Conservation (phyloP, 192 early-diverging fungal species). For the Spizellomyces sp. region DNA sequence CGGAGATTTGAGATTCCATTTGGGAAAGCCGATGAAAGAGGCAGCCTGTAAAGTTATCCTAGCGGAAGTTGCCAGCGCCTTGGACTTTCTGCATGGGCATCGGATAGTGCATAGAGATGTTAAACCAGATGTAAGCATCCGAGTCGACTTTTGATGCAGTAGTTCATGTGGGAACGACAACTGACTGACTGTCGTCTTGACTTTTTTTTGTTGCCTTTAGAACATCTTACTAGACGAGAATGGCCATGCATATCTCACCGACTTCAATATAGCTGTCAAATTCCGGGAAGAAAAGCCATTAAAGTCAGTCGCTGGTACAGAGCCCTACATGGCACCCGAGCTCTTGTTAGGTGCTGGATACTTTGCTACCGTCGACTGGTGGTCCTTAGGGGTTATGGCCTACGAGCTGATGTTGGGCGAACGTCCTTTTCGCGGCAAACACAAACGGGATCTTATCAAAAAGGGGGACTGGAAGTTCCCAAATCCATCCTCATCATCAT, state of each 20-base stretch:
- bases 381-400: slow-evolving; percentile 88
- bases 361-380: slow-evolving; percentile 88
- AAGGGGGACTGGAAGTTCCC: slow-evolving; percentile 32
- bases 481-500: neutral
- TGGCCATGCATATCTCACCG: slow-evolving; percentile 55
- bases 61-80: slow-evolving; percentile 59
- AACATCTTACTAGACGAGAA: slow-evolving; percentile 46
- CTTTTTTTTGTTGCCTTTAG: neutral
- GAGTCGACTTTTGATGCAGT: neutral
- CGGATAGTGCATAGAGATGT: slow-evolving; percentile 72
- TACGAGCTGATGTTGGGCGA: slow-evolving; percentile 85
- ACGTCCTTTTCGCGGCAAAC: slow-evolving; percentile 39
- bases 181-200: neutral
- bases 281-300: slow-evolving; percentile 41
- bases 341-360: slow-evolving; percentile 65
- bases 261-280: slow-evolving; percentile 58
- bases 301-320: slow-evolving; percentile 46
- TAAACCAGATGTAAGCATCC: slow-evolving; percentile 70
- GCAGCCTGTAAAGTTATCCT: slow-evolving; percentile 23
- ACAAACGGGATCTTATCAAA: slow-evolving; percentile 40
- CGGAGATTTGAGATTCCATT: slow-evolving; percentile 50
- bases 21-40: slow-evolving; percentile 21
- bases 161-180: neutral
- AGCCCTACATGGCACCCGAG: slow-evolving; percentile 45
- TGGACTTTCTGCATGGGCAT: slow-evolving; percentile 70